Base-by-base conservation (phyloP, 202 grass and related monocot species). In the Brachypodium distachyon region DNA sequence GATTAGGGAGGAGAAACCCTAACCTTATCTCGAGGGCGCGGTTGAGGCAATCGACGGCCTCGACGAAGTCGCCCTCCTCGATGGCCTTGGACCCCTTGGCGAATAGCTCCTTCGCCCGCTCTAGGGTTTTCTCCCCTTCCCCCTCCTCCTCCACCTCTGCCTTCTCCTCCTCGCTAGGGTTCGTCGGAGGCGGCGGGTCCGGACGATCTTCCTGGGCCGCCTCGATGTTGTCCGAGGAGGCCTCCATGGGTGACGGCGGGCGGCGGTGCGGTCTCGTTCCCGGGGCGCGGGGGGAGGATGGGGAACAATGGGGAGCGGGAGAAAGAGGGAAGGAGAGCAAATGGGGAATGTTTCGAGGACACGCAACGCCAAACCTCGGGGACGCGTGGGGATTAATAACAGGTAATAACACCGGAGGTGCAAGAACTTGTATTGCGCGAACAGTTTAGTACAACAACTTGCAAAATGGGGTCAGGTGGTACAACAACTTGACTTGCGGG, bases 11-110 rank as follows among this genome's bases (percentile, higher is more conserved):
- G 17, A 41, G 19, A 19, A 85, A 70, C 52, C 78, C 78, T 83
- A 83, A 93, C 91, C 87, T 85, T 78, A 90, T 90, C 80, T 93
- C 84, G 72, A 93, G 87, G 74, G 91, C 84, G 25, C 82, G 82
- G 82, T 84, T 88, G 65, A 93, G 91, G 59, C 78, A 85, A 77
- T 93, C 91, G 44, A 87, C 87, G 69, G 91, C 87, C 5, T 83
- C 84, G 12, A 83, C 81, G 69, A 90, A 87, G 51, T 90, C 91
- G 65, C 72, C 91, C 3, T 87, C 87, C 84, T 93, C 84, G 74
- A 90, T 87, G 62, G 87, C 87, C 59, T 85, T 90, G 41, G 91
- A 87, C 7, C 91, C 87, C 46, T 38, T 27, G 51, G 82, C 87
- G 71, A 90, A 93, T n/a, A 87, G 77, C 58, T 85, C 87, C 67